phyloP scores from a whole-genome alignment of 2,329 filamentous ascomycete species.

The Sporothrix euskadiensis region DNA sequence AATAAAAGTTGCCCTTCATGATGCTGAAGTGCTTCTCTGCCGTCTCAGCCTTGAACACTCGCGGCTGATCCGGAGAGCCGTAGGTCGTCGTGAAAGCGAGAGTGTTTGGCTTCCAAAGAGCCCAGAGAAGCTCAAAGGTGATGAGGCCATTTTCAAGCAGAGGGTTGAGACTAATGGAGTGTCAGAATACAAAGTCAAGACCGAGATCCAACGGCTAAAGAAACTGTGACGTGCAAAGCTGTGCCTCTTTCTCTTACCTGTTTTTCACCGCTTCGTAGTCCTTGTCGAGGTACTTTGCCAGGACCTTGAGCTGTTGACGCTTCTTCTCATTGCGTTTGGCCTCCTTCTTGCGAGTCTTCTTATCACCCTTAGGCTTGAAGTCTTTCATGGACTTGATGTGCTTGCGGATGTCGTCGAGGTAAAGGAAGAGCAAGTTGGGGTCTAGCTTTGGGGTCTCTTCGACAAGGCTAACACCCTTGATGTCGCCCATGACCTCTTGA shows the following conservation, averaged over 20 bases:
- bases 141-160: constrained; percentile 80
- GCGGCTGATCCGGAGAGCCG: constrained; percentile 71
- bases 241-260: constrained; percentile 38
- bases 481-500: constrained; percentile 69
- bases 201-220: neutral
- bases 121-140: constrained; percentile 87
- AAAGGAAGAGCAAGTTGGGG: constrained; percentile 71
- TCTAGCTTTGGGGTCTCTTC: constrained; percentile 75
- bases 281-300: constrained; percentile 50
- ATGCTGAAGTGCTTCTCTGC: constrained; percentile 69
- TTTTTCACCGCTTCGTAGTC: constrained; percentile 80
- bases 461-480: constrained; percentile 76
- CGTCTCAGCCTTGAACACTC: constrained; percentile 79
- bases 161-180: constrained; percentile 63
- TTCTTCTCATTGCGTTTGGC: constrained; percentile 60
- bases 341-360: constrained; percentile 62
- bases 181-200: neutral
- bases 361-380: constrained; percentile 50
- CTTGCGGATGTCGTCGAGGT: constrained; percentile 73
- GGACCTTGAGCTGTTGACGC: constrained; percentile 64
- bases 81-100: constrained; percentile 78
- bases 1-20: constrained; percentile 73
- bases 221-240: too few species aligned
- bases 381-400: constrained; percentile 65
- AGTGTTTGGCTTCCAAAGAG: constrained; percentile 83